Conservation (phyloP, 768 basidiomycete genomes). For the Nevesoporus exiguus region DNA sequence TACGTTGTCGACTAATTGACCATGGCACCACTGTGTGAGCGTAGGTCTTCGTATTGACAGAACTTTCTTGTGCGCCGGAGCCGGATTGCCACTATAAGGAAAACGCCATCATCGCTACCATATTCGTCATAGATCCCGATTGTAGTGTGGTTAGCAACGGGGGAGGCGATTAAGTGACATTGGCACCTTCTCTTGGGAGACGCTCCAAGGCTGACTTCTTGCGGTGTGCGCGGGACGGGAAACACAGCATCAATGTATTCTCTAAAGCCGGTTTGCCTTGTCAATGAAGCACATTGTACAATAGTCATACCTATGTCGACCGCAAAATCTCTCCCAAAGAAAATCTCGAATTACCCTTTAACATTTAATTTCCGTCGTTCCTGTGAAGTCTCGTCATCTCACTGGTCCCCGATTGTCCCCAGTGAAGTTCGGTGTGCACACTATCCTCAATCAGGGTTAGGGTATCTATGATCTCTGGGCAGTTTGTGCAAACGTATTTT, state of each 20-base stretch:
- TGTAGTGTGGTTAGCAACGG: not conserved
- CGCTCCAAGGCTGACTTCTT: slow-evolving; percentile 2
- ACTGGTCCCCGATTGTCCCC: not conserved
- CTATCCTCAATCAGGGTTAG: not conserved
- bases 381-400: not conserved
- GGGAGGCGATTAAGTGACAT: not conserved
- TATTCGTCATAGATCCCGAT: not conserved
- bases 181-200: slow-evolving; percentile 2
- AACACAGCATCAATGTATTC: slow-evolving; percentile 4
- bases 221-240: not conserved
- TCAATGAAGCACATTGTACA: not conserved
- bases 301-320: not conserved
- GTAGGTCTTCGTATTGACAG: not conserved
- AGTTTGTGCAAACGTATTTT: not conserved
- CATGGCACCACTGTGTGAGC: not conserved
- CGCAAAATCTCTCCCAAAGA: not conserved
- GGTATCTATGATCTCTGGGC: not conserved
- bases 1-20: not conserved
- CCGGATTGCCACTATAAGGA: slow-evolving; percentile 1
- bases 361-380: not conserved
- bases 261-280: not conserved
- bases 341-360: not conserved
- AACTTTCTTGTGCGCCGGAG: slow-evolving; percentile 12
- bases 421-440: not conserved
- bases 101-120: not conserved